Conservation (phyloP, 2,329 filamentous ascomycete genomes). For the Monosporascus sp. region DNA sequence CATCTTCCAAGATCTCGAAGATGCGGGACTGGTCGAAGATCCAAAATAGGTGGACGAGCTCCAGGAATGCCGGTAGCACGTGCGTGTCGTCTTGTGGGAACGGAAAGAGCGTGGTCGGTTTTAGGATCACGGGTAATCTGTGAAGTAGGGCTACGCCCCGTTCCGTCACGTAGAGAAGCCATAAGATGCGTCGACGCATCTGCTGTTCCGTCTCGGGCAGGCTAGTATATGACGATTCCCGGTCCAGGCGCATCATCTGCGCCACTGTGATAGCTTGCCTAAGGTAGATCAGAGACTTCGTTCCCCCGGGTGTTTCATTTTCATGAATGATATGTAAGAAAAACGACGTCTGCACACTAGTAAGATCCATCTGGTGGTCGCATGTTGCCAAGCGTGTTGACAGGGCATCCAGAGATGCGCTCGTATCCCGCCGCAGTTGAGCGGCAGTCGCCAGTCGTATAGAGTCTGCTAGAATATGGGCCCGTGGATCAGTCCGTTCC, state of each 20-base stretch:
- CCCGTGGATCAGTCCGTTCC: conserved; percentile 23
- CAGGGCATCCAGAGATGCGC: conserved; percentile 14
- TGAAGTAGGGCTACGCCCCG: conserved; percentile 45
- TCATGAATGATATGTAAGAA: conserved; percentile 49
- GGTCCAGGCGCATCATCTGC: conserved; percentile 43
- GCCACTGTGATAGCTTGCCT: conserved; percentile 47
- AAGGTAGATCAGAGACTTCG: conserved; percentile 41
- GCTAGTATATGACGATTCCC: conserved; percentile 33
- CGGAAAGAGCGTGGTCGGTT: conserved; percentile 32
- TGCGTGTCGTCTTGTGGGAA: conserved; percentile 32
- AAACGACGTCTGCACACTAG: conserved; percentile 41
- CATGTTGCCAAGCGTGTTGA: conserved; percentile 4
- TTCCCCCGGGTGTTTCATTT: conserved; percentile 40
- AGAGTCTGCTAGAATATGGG: conserved; percentile 34
- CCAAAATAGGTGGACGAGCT: conserved; percentile 44
- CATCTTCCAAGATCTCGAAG: conserved; percentile 40
- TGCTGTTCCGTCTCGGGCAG: conserved; percentile 35
- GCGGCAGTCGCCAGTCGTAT: conserved; percentile 43
- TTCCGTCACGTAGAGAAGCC: conserved; percentile 45
- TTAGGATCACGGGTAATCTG: conserved; percentile 41
- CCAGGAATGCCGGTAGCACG: conserved; percentile 43
- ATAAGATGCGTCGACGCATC: conserved; percentile 39
- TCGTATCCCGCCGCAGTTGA: conserved; percentile 36
- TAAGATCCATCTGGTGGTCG: conserved; percentile 26
- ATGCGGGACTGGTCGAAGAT: conserved; percentile 44